Evolutionary conservation across 148 eudicot species (phyloP), one percentile per base, ranked within the genome.

Genomic region (Rhododendron griersonianum): DNA sequence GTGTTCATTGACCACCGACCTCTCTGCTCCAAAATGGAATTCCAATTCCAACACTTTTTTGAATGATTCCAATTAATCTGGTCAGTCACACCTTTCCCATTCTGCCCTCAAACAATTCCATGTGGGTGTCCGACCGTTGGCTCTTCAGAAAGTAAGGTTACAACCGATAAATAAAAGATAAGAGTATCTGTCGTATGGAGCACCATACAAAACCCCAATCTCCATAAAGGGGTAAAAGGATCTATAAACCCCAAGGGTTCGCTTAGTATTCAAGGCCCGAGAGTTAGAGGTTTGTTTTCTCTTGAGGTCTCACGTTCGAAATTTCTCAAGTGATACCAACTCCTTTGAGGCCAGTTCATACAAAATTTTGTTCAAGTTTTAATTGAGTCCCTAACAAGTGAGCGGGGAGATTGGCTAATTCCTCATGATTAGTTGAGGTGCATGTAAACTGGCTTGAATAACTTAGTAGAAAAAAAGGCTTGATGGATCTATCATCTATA

Each of bases 181-280:
- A 21, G 15, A 37, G 7, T 74, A 0, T 57, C 35, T 57, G 4
- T 75, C 50, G 74, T 11, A 45, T 82, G 88, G 88, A 86, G 84
- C 80, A 79, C 87, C 90, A 85, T 83, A 53, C 84, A 85, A 76
- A n/a, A 82, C 44, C 41, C 63, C 55, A 28, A 77, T 85, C 89
- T 78, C 87, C 81, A 85, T 47, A 51, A 33, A 83, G 14, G 21
- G 21, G 35, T 53, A 69, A 16, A 87, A 35, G 83, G 83, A 80
- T 83, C 86, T 87, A 59, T 19, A 55, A 55, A 16, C 57, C 57
- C 16, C 0, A 14, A 51, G 18, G 57, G 19, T 55, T 55, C 1
- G 18, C 57, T 3, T 51, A 48, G 57, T 51, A 1, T 55, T 55
- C 59, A 55, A 15, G 5, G 5, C 61, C 16, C 7, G 6, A 18